A percentile compares a stretch with the other conserved stretches of the same genome.
phyloP scores from a whole-genome alignment of 1,139 yeast species.

The Blastobotrys raffinosifermentans region DNA sequence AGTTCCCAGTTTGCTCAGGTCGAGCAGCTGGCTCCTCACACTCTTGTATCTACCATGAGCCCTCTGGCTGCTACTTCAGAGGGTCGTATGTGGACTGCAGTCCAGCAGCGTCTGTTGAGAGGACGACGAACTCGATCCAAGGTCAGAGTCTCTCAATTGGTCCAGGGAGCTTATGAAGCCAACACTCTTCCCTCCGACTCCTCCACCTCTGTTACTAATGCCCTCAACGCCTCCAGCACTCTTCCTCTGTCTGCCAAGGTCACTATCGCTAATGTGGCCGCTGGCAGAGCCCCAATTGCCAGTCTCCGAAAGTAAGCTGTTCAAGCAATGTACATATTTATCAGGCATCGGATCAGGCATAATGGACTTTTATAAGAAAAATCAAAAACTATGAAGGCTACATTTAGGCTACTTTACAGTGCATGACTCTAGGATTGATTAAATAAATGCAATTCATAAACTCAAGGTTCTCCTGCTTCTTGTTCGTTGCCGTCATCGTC shows the following conservation, averaged over 20 bases:
- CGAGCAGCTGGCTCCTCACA: conserved; percentile 6
- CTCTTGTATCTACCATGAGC: conserved; percentile 2
- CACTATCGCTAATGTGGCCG: conserved; percentile 23
- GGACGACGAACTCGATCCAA: neutral
- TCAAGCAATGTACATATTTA: too few species aligned
- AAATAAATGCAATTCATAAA: too few species aligned
- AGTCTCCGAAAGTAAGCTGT: conserved; percentile 13
- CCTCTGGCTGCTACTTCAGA: conserved; percentile 10
- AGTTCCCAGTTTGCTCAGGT: conserved; percentile 4
- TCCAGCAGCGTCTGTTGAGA: conserved; percentile 8
- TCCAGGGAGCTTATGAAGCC: conserved; percentile 13
- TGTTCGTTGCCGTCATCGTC: too few species aligned
- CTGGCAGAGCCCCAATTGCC: conserved; percentile 22
- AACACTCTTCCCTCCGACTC: conserved; percentile 11
- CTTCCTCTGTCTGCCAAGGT: conserved; percentile 20
- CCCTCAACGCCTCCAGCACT: conserved; percentile 23
- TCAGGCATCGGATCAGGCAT: too few species aligned
- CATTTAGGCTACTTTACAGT: too few species aligned
- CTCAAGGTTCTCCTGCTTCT: too few species aligned
- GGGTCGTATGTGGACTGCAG: conserved; percentile 12
- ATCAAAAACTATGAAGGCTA: too few species aligned
- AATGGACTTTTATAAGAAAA: too few species aligned
- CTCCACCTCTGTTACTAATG: conserved; percentile 15
- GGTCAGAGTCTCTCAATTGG: conserved; percentile 15
- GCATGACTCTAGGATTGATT: too few species aligned